Conservation (phyloP, 306 rosid genomes). For the Begonia masoniana region DNA sequence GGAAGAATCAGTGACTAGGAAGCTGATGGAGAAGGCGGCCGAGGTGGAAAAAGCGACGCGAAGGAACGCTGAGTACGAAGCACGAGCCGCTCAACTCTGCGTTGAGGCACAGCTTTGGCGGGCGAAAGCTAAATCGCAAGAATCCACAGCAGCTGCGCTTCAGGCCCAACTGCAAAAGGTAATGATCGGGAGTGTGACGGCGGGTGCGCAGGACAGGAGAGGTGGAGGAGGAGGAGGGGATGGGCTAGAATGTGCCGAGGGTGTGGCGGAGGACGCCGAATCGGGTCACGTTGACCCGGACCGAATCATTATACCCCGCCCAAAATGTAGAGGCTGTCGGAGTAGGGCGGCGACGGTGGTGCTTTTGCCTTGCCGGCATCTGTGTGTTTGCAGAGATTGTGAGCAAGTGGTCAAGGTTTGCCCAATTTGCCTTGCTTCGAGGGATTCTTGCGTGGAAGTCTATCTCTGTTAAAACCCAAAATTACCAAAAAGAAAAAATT, state of each 20-base stretch:
- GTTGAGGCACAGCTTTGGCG: conserved; percentile 71
- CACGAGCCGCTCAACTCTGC: conserved; percentile 70
- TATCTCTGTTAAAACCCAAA: conserved; percentile 39
- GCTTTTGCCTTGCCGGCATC: conserved; percentile 71
- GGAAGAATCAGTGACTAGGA: conserved; percentile 48
- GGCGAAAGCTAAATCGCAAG: conserved; percentile 66
- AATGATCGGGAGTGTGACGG: conserved; percentile 16
- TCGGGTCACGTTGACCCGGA: conserved; percentile 74
- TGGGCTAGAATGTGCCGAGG: conserved; percentile 32
- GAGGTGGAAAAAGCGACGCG: conserved; percentile 63
- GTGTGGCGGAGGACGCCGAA: conserved; percentile 72
- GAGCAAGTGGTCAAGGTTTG: conserved; percentile 50
- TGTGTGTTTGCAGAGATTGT: conserved; percentile 62
- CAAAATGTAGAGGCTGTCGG: conserved; percentile 60
- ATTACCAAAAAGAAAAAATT: too few relatives aligned
- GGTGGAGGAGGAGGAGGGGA: conserved; percentile 10
- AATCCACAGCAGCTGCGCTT: conserved; percentile 49
- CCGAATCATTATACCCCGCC: conserved; percentile 27
- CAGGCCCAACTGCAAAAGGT: conserved; percentile 73
- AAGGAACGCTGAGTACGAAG: conserved; percentile 58
- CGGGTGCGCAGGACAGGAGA: conserved; percentile 16
- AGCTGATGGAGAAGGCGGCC: conserved; percentile 47
- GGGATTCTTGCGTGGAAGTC: conserved; percentile 65
- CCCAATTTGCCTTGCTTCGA: conserved; percentile 54
- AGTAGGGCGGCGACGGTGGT: conserved; percentile 66